Evolutionary conservation across 2,329 filamentous ascomycete genomes (phyloP).

Genomic region (Monilinia fructigena): DNA sequence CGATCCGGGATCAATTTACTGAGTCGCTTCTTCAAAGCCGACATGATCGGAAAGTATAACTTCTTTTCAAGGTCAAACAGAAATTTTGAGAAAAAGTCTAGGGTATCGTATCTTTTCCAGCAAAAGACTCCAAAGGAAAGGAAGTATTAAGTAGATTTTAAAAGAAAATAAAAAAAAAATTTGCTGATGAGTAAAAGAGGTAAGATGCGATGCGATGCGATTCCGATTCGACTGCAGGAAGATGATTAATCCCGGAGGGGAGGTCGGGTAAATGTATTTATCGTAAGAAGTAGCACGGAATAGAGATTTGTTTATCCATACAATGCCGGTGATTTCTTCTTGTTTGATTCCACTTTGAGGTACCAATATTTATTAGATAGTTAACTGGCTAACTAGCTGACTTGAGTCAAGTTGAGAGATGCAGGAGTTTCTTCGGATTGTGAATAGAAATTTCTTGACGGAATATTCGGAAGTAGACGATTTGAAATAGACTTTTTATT

Average conservation of each 20-base stretch:
- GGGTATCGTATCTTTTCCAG: background rate
- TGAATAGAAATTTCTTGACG: background rate
- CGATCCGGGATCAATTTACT: slow-evolving; percentile 32
- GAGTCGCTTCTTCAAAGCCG: slow-evolving; percentile 37
- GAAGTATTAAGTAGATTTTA: too few species aligned
- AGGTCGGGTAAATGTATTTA: background rate
- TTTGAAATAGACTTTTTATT: background rate
- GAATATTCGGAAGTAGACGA: background rate
- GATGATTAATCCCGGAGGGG: background rate
- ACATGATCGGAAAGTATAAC: slow-evolving; percentile 30
- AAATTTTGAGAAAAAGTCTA: background rate
- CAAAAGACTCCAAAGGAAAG: background rate
- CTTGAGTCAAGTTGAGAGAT: background rate
- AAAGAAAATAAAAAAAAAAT: background rate
- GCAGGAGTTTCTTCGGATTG: background rate
- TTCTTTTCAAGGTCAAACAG: background rate
- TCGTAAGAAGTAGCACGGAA: too few species aligned
- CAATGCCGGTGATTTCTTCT: background rate
- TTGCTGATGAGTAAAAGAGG: background rate
- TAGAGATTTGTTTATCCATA: background rate
- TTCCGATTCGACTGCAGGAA: background rate
- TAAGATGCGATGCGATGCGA: background rate
- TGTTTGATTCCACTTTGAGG: too few species aligned
- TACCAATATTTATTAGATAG: too few species aligned
- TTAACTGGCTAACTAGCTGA: background rate